These are phyloP conservation scores for Diplodia intermedia DNA, from an alignment of 2,329 filamentous ascomycete genomes.

Conservation along the genomic window DNA sequence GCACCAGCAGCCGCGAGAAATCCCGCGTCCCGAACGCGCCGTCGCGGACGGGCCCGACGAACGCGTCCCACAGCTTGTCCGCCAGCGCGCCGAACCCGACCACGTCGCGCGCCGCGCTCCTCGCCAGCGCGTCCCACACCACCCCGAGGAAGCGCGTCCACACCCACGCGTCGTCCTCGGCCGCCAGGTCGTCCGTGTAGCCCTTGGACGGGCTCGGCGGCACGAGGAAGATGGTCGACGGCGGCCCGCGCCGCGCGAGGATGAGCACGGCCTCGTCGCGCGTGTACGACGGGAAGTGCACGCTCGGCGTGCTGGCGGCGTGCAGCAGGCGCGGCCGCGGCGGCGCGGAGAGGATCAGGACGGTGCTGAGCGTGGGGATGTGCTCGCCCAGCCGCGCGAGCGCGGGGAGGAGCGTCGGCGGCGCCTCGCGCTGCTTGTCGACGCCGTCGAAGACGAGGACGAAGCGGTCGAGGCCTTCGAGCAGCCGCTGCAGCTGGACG, in stretches of 20 bases:
- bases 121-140: constrained; percentile 85
- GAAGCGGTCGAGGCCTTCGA: constrained; percentile 63
- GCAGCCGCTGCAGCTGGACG: constrained; percentile 72
- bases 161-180: constrained; percentile 69
- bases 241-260: constrained; percentile 58
- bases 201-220: constrained; percentile 52
- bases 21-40: constrained; percentile 79
- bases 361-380: constrained; percentile 78
- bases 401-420: constrained; percentile 78
- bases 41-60: constrained; percentile 77
- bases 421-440: constrained; percentile 81
- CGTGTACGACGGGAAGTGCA: constrained; percentile 84
- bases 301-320: constrained; percentile 72
- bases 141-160: constrained; percentile 83
- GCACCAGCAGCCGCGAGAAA: constrained; percentile 82
- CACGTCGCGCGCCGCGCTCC: constrained; percentile 80
- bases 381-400: constrained; percentile 82
- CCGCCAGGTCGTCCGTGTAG: constrained; percentile 55
- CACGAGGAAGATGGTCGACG: constrained; percentile 56
- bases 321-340: constrained; percentile 74
- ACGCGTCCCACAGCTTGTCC: constrained; percentile 80
- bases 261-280: constrained; percentile 82
- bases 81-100: constrained; percentile 74
- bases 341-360: constrained; percentile 79
- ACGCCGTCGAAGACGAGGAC: constrained; percentile 88